A percentile compares a stretch with the other conserved stretches of the same genome.
Evolutionary conservation across 371 early-diverging fungal genomes (phyloP).

Genomic region (Mucor indicus): DNA sequence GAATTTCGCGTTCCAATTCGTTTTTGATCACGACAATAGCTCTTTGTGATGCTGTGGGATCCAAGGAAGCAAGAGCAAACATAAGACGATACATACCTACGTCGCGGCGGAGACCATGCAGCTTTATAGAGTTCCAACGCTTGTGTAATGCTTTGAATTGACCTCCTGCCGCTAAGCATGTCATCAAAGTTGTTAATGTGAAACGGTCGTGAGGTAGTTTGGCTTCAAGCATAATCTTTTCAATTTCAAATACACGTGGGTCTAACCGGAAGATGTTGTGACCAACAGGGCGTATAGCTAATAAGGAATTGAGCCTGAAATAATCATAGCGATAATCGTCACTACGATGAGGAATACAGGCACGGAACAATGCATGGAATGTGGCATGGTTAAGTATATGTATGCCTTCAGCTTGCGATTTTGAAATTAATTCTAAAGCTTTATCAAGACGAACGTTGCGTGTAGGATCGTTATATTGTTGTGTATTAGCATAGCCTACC

Average conservation of each 20-base stretch:
- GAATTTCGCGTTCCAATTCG: constrained; percentile 39
- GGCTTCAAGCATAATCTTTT: constrained; percentile 40
- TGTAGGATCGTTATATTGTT: constrained; percentile 14
- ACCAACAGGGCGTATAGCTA: constrained; percentile 1
- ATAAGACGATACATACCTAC: constrained; percentile 29
- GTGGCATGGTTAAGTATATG: constrained; percentile 17
- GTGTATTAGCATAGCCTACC: constrained; percentile 30
- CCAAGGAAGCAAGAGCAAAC: constrained; percentile 36
- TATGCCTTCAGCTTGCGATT: constrained; percentile 27
- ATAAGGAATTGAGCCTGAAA: constrained; percentile 18
- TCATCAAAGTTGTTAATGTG: constrained; percentile 32
- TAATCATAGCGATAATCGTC: constrained; percentile 36
- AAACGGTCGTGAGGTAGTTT: constrained; percentile 35
- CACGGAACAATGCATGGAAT: constrained; percentile 36
- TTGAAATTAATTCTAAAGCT: constrained; percentile 23
- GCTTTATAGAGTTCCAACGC: constrained; percentile 37
- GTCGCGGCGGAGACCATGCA: constrained; percentile 37
- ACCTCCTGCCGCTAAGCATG: constrained; percentile 39
- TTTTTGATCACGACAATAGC: constrained; percentile 34
- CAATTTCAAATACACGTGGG: constrained; percentile 42
- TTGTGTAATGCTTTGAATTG: constrained; percentile 35
- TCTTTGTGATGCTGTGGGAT: constrained; percentile 29
- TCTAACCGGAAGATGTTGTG: constrained; percentile 19
- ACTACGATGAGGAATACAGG: constrained; percentile 36
- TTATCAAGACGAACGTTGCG: constrained; percentile 36